Base-by-base conservation (phyloP, 768 basidiomycete species). In the Postia placenta region DNA sequence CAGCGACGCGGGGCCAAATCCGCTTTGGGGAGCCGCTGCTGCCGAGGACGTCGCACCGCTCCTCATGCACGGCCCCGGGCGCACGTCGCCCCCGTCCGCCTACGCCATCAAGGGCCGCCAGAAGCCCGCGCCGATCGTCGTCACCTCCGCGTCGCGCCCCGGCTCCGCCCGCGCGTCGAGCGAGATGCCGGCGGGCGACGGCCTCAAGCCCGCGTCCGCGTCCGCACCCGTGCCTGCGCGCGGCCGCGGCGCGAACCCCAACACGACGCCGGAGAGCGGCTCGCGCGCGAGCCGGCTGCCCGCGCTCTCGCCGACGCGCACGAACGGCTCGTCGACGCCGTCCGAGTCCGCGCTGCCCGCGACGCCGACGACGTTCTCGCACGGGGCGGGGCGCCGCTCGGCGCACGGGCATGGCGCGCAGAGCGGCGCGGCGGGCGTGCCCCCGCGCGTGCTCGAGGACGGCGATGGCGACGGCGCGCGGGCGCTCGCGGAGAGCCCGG, bases 401-500 rank as follows among this genome's bases (percentile, higher is more conserved):
- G 63, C 60, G 14, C 64, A 64, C 37, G 56, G 61, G 15, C 72
- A 74, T 60, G 71, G 67, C 47, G 68, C 73, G 5, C 44, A 61
- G 5, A 70, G 71, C 48, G 65, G 63, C 28, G 38, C 19, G 20
- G 27, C 23, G 14, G 48, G 4, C 15, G 41, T 19, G 57, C n/a
- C n/a, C n/a, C n/a, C n/a, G n/a, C n/a, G n/a, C n/a, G n/a, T n/a
- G n/a, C n/a, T 51, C 47, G 58, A 63, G 44, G 58, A 58, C 38
- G 40, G 24, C 45, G 22, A 49, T 22, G 45, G 43, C 30, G 45
- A 27, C 26, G 43, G 33, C 26, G 54, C 63, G 23, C 48, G 56
- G 3, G 63, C 60, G 14, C 64, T 64, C 37, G 56, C 61, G 15
- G 72, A 74, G 60, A 72, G 67, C 47, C 69, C 73, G 5, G 45